Percentiles rank a stretch among this genome's conserved stretches.
These are phyloP conservation scores for Farysia itapuensis DNA, from an alignment of 1,284 basidiomycete genomes.

Conservation along the genomic window DNA sequence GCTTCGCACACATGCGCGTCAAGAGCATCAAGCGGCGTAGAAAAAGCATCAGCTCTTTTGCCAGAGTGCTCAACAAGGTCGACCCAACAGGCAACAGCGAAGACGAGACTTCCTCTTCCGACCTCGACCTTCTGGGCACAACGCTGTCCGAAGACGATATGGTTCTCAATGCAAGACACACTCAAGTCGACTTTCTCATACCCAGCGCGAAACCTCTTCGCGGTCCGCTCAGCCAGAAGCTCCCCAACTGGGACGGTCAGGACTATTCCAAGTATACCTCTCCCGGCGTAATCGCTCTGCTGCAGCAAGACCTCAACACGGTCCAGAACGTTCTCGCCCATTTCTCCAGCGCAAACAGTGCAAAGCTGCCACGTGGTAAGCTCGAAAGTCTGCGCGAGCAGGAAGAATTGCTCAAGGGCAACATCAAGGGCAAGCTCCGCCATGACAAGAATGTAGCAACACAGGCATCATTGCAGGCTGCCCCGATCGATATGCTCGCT, in stretches of 20 bases:
- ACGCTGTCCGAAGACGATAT: constrained; percentile 1
- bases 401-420: constrained; percentile 9
- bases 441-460: not conserved
- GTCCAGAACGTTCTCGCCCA: constrained; percentile 9
- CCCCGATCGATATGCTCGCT: constrained; percentile 9
- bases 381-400: constrained; percentile 11
- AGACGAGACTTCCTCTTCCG: not conserved
- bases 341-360: not conserved
- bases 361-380: constrained; percentile 8
- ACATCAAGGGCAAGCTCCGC: constrained; percentile 8
- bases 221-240: constrained; percentile 11
- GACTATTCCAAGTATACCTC: constrained; percentile 15
- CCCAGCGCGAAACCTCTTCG: constrained; percentile 24
- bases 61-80: constrained; percentile 13
- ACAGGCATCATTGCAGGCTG: constrained; percentile 3
- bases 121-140: not conserved
- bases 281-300: constrained; percentile 9
- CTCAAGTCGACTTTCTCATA: constrained; percentile 8
- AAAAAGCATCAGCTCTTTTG: constrained; percentile 11
- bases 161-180: constrained; percentile 9
- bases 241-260: constrained; percentile 34
- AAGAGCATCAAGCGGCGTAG: constrained; percentile 2
- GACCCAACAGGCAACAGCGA: not conserved
- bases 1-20: constrained; percentile 6
- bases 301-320: constrained; percentile 10